phyloP scores from a whole-genome alignment of 768 basidiomycete species.

The Suillus tomentosus region DNA sequence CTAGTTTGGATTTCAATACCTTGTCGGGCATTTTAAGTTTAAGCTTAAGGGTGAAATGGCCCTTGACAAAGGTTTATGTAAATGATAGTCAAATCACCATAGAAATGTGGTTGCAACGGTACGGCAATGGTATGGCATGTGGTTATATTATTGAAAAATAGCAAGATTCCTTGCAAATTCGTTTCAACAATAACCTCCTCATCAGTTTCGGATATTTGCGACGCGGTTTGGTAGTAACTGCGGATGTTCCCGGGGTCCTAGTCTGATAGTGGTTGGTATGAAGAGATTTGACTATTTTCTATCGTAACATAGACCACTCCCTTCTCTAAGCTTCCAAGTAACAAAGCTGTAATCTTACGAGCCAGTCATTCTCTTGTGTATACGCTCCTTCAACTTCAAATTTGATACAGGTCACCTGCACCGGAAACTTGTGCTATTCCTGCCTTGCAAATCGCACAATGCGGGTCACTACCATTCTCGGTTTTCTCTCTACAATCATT shows the following conservation, averaged over 20 bases:
- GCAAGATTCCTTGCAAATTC: too few species aligned
- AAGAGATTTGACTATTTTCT: background rate
- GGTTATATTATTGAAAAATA: too few species aligned
- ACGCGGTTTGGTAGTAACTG: constrained; percentile 11
- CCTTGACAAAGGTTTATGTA: too few species aligned
- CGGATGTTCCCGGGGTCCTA: constrained; percentile 10
- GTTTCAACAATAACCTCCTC: too few species aligned
- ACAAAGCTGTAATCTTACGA: constrained; percentile 19
- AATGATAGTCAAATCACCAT: too few species aligned
- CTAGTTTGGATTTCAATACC: too few species aligned
- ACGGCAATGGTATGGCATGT: too few species aligned
- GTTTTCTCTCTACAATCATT: constrained; percentile 38
- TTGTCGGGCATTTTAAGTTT: too few species aligned
- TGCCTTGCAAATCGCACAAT: constrained; percentile 5
- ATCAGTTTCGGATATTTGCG: too few species aligned
- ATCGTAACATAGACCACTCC: constrained; percentile 7
- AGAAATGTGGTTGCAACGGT: too few species aligned
- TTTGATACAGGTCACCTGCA: constrained; percentile 4
- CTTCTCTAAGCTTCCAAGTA: constrained; percentile 5
- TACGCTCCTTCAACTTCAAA: constrained; percentile 22
- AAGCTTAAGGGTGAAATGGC: too few species aligned
- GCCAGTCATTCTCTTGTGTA: constrained; percentile 22
- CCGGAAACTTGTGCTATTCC: background rate
- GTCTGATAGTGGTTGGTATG: constrained; percentile 1
- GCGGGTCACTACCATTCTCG: constrained; percentile 31